phyloP scores from a whole-genome alignment of 441 rosid genomes.

The Erodium trifolium region DNA sequence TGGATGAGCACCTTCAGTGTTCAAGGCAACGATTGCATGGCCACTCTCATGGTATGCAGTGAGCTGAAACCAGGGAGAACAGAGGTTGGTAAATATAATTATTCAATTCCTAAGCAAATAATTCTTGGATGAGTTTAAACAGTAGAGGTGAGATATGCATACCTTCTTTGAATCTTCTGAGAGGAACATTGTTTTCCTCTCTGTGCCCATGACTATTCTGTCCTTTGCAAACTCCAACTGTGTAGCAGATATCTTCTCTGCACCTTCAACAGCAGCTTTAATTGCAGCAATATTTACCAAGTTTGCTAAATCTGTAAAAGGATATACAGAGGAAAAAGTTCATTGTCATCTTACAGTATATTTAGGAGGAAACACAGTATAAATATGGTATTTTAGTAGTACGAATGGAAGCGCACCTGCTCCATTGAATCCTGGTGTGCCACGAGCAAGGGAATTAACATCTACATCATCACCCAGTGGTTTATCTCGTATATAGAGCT shows the following conservation, averaged over 20 bases:
- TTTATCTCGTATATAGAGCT: slow-evolving; percentile 85
- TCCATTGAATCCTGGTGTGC: slow-evolving; percentile 97
- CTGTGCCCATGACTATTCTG: slow-evolving; percentile 91
- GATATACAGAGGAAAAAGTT: not conserved
- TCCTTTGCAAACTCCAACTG: slow-evolving; percentile 95
- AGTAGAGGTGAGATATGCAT: not conserved
- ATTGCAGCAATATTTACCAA: slow-evolving; percentile 95
- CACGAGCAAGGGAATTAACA: slow-evolving; percentile 88
- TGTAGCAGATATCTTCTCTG: slow-evolving; percentile 55
- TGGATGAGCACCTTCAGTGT: slow-evolving; percentile 87
- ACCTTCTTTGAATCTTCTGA: slow-evolving; percentile 97
- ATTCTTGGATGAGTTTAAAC: not conserved
- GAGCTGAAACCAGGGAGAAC: slow-evolving; percentile 40
- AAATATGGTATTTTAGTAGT: slow-evolving; percentile 12
- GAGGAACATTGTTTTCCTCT: slow-evolving; percentile 88
- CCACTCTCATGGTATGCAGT: slow-evolving; percentile 99
- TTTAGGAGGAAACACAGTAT: not conserved
- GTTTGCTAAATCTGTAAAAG: slow-evolving; percentile 74
- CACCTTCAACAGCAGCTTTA: slow-evolving; percentile 97
- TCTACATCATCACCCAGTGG: slow-evolving; percentile 84
- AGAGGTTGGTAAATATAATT: slow-evolving; percentile 13
- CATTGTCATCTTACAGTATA: slow-evolving; percentile 7
- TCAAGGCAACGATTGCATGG: slow-evolving; percentile 90
- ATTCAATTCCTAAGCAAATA: not conserved
- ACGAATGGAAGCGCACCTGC: slow-evolving; percentile 49